Evolutionary conservation across 305 asterid genomes (phyloP).

Genomic region (Fraxinus dipetala): DNA sequence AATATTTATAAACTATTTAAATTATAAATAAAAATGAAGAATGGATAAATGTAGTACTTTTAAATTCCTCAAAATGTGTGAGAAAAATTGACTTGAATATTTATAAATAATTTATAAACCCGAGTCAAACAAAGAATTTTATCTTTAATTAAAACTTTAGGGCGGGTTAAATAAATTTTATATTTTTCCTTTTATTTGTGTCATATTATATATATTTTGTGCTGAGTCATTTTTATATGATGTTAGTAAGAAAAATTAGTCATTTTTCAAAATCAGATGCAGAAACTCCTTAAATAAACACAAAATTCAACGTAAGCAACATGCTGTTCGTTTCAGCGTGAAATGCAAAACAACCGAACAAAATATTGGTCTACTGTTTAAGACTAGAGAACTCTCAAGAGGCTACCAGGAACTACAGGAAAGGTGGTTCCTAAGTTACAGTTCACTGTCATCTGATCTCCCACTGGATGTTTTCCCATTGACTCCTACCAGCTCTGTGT

Average conservation of each 20-base stretch:
- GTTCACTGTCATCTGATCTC: constrained; percentile 46
- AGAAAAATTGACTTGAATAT: neutral
- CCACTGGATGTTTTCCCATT: constrained; percentile 65
- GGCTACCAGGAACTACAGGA: neutral
- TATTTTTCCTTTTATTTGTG: neutral
- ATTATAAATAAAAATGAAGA: no score
- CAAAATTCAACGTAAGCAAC: constrained; percentile 25
- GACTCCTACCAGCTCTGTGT: constrained; percentile 88
- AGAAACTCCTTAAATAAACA: constrained; percentile 4
- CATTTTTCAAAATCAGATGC: neutral
- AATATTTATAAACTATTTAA: no score
- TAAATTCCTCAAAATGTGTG: no score
- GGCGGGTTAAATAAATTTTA: no score
- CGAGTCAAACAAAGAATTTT: neutral
- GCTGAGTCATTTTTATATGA: no score
- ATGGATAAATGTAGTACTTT: neutral
- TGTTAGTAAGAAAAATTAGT: no score
- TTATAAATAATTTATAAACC: no score
- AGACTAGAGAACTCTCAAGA: neutral
- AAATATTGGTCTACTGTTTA: constrained; percentile 1
- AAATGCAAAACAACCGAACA: neutral
- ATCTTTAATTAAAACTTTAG: neutral
- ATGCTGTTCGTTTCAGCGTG: neutral
- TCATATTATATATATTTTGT: neutral
- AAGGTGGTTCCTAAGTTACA: constrained; percentile 29